Conservation (phyloP, 169 alveolate genomes). For the Plasmodium berghei region DNA sequence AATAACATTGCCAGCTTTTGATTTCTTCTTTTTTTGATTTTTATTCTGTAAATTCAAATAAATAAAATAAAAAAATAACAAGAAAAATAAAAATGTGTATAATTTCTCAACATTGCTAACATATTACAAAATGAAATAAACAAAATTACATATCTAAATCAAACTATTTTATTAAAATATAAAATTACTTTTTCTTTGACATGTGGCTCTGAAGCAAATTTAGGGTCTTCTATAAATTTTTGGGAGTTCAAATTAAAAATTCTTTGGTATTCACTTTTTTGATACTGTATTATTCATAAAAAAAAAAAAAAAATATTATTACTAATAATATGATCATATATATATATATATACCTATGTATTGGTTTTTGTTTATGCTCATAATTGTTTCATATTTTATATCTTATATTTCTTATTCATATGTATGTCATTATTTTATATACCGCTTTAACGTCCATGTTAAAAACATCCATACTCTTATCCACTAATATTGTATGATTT, state of each 20-base stretch:
- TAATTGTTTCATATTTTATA: neutral
- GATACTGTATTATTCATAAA: constrained; percentile 32
- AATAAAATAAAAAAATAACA: neutral
- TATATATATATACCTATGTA: neutral
- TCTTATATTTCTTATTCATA: constrained; percentile 4
- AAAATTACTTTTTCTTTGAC: constrained; percentile 12
- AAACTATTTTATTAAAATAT: neutral
- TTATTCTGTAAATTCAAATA: constrained; percentile 17
- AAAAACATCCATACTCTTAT: constrained; percentile 43
- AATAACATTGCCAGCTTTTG: constrained; percentile 11
- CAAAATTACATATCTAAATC: neutral
- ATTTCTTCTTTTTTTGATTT: constrained; percentile 12
- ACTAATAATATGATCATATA: neutral
- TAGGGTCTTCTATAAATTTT: constrained; percentile 41
- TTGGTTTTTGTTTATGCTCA: neutral
- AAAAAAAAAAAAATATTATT: constrained; percentile 3
- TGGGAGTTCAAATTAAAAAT: constrained; percentile 71
- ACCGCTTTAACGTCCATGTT: constrained; percentile 63
- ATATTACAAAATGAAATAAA: neutral
- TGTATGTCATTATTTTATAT: neutral
- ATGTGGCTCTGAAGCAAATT: constrained; percentile 56
- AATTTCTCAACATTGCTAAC: neutral
- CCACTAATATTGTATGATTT: constrained; percentile 43
- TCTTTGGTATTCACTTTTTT: constrained; percentile 71
- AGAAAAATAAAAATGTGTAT: neutral